Evolutionary conservation across 225 moss, liverwort and hornwort genomes (phyloP), one percentile per base, ranked within the genome.

Genomic region (Pseudisothecium myosuroides): DNA sequence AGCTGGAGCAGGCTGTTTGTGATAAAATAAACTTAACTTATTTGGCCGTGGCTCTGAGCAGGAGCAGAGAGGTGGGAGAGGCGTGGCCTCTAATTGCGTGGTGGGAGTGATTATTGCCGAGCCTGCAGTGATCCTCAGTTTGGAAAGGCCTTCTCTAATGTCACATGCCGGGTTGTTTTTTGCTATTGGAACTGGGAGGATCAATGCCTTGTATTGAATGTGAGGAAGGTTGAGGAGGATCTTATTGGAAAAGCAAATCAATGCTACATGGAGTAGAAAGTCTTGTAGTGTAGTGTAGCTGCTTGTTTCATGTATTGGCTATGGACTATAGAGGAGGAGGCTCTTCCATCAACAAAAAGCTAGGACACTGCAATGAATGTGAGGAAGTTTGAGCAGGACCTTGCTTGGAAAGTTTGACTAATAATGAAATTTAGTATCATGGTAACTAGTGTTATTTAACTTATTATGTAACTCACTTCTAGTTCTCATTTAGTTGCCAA

Each of bases 211-310:
- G 73, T 10, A 12, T n/a, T 68, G 74, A 18, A 11, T 11, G 74
- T 4, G 74, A 47, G 47, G 47, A 74, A 31, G 31, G 18, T 18
- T 31, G 31, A 47, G 11, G 45, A 74, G 29, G 73, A 47, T 29
- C 73, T 45, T 73, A 69, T 69, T 71, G 24, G 39, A 39, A 68
- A 68, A 39, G 68, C 7, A 14, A 71, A 41, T 14, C 17, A 11
- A 73, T 47, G 45, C 4, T 17, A 11, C 6, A 29, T 1, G 2
- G 2, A 45, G 0, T 10, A 17, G 29, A 47, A 29, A 0, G 2
- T 29, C 11, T 11, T 7, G 6, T 45, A 17, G 28, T 72, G 15
- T 18, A 66, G 20, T 66, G 37, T 45, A 72, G 27, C 1, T 9
- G 17, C 5, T 71, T 71, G 69, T 71, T 71, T 39, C 41, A 24